phyloP scores from a whole-genome alignment of 441 rosid genomes.

The Oxalis stricta region DNA sequence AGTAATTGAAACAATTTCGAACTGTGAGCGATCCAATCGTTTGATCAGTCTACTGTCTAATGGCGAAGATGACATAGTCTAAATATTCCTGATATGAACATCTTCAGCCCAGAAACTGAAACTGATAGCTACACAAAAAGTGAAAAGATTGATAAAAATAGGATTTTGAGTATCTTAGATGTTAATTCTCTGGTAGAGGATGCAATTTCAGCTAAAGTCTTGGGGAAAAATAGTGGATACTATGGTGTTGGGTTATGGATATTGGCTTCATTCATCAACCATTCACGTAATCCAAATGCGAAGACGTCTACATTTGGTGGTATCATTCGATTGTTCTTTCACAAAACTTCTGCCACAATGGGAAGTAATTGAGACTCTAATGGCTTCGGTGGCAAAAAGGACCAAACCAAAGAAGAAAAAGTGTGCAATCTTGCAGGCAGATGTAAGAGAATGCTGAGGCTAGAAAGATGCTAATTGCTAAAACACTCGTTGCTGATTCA shows the following conservation, averaged over 20 bases:
- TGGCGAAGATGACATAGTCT: slow-evolving; percentile 48
- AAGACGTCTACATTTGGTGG: too few species aligned
- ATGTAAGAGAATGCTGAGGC: too few species aligned
- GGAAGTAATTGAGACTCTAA: too few species aligned
- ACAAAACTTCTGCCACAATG: too few species aligned
- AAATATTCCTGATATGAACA: slow-evolving; percentile 40
- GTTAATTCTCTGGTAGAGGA: slow-evolving; percentile 82
- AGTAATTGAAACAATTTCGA: slow-evolving; percentile 31
- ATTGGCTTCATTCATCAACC: slow-evolving; percentile 70
- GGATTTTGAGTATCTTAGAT: slow-evolving; percentile 57
- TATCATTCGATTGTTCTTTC: too few species aligned
- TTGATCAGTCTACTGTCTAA: slow-evolving; percentile 34
- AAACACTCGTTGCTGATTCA: too few species aligned
- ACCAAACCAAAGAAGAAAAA: too few species aligned
- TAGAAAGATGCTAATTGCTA: too few species aligned
- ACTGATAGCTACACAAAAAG: slow-evolving; percentile 6
- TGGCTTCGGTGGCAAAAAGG: too few species aligned
- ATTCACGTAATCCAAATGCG: slow-evolving; percentile 64
- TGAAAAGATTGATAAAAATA: slow-evolving; percentile 24
- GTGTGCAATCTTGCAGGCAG: too few species aligned
- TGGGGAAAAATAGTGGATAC: slow-evolving; percentile 69
- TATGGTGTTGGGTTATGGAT: slow-evolving; percentile 81
- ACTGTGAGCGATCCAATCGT: slow-evolving; percentile 25
- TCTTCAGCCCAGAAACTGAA: slow-evolving; percentile 43
- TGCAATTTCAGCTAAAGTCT: slow-evolving; percentile 51